A percentile compares a stretch with the other conserved stretches of the same genome.
Conservation (phyloP, 805 yeast genomes). For the Kregervanrija delftensis region DNA sequence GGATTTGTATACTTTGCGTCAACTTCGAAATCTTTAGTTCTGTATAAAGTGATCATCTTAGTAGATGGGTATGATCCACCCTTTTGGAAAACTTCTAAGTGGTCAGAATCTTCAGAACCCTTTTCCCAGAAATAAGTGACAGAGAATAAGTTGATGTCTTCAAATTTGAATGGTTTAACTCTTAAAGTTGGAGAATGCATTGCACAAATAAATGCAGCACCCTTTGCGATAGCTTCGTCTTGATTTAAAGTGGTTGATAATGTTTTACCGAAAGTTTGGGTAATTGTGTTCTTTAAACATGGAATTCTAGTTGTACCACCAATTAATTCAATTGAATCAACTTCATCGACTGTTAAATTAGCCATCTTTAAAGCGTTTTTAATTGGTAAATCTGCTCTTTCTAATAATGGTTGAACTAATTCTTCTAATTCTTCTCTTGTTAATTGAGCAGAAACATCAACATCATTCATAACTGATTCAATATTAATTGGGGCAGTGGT, state of each 20-base stretch:
- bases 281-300: conserved; percentile 71
- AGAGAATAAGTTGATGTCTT: conserved; percentile 86
- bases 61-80: conserved; percentile 93
- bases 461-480: conserved; percentile 95
- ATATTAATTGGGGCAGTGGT: conserved; percentile 88
- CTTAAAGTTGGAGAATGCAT: conserved; percentile 98
- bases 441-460: conserved; percentile 86
- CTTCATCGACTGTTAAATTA: conserved; percentile 59
- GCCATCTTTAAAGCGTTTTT: conserved; percentile 79
- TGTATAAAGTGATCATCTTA: conserved; percentile 88
- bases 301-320: conserved; percentile 99
- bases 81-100: conserved; percentile 93
- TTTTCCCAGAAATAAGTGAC: conserved; percentile 95
- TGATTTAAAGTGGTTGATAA: conserved; percentile 94
- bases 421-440: conserved; percentile 91
- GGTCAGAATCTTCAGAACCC: conserved; percentile 84
- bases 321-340: conserved; percentile 88
- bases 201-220: conserved; percentile 98
- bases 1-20: conserved; percentile 81
- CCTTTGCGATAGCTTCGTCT: conserved; percentile 98
- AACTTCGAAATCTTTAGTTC: conserved; percentile 81
- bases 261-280: conserved; percentile 76
- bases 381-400: conserved; percentile 69
- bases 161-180: conserved; percentile 97
- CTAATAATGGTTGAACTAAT: conserved; percentile 74